phyloP scores from a whole-genome alignment of 345 rosid species.

The Citrus hindsii region DNA sequence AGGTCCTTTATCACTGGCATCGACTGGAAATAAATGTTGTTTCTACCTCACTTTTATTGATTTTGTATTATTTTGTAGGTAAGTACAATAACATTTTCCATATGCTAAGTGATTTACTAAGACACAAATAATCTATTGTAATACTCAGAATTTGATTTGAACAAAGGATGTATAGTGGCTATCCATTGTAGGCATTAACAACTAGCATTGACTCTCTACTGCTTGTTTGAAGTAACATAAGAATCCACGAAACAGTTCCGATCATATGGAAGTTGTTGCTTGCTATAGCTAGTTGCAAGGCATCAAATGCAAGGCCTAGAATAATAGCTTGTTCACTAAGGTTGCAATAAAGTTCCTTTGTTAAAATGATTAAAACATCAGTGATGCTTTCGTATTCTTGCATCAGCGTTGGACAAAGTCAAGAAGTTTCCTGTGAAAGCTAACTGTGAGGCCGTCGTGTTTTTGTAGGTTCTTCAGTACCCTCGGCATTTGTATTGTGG shows the following conservation, averaged over 20 bases:
- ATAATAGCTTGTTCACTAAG: neutral
- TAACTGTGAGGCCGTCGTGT: neutral
- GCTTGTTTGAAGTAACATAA: neutral
- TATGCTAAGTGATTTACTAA: neutral
- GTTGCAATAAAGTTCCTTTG: neutral
- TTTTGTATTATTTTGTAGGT: conserved; percentile 60
- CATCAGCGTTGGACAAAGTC: neutral
- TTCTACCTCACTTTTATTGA: conserved; percentile 34
- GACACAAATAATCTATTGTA: neutral
- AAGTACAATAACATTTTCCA: conserved; percentile 16
- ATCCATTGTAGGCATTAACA: neutral
- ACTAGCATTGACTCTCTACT: neutral
- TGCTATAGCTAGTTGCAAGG: neutral
- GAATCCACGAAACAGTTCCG: neutral
- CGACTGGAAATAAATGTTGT: conserved; percentile 23
- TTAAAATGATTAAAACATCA: neutral
- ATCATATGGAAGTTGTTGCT: neutral
- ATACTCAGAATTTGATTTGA: neutral
- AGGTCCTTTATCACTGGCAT: conserved; percentile 53
- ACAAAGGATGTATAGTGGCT: neutral
- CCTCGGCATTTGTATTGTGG: conserved; percentile 63
- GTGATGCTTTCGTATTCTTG: neutral
- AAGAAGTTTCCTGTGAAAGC: neutral
- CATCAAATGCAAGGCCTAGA: neutral
- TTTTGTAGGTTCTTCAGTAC: conserved; percentile 54